Evolutionary conservation across 768 basidiomycete genomes (phyloP), one percentile per base, ranked within the genome.

Genomic region (Boletus sp.): DNA sequence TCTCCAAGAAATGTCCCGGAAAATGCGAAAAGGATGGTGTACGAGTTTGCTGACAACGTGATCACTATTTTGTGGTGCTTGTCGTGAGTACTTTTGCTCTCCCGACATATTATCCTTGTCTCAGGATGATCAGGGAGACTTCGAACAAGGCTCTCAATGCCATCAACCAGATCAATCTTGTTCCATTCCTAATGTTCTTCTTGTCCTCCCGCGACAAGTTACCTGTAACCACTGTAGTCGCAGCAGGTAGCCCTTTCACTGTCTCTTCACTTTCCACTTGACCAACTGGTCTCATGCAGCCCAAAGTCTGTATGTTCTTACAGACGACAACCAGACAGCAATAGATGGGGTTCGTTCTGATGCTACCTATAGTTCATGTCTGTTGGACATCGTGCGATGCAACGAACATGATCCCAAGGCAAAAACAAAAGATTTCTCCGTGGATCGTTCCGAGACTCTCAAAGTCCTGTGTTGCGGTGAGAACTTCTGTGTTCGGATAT

Each of bases 1-100:
- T 73, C 76, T 34, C 76, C 83, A n/a, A 80, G 80, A 75, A 71
- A 74, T n/a, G 75, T 87, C 19, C 77, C 88, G 4, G 84, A 90
- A 69, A 83, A 80, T 66, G 79, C 83, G 1, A 83, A 85, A 65
- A 87, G 83, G 70, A 76, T 93, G 25, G 84, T 94, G 2, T 91
- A 90, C 62, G 85, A 90, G 61, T 85, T 96, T 61, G 84, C 94
- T 2, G 95, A 97, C 60, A 97, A 93, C 69, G 84, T 95, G 37
- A 90, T 97, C 60, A 95, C 94, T 6, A 83, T 88, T 15, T 70
- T 98, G 25, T 97, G 95, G 95, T 95, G 93, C 72, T 78, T 98
- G 59, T 92, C 92, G 87, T 96, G 77, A 82, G 91, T 84, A 17
- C 4, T n/a, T 46, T 50, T 37, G 7, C 3, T n/a, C 10, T 5